Conservation (phyloP, 768 basidiomycete species). For the Suillus paluster region DNA sequence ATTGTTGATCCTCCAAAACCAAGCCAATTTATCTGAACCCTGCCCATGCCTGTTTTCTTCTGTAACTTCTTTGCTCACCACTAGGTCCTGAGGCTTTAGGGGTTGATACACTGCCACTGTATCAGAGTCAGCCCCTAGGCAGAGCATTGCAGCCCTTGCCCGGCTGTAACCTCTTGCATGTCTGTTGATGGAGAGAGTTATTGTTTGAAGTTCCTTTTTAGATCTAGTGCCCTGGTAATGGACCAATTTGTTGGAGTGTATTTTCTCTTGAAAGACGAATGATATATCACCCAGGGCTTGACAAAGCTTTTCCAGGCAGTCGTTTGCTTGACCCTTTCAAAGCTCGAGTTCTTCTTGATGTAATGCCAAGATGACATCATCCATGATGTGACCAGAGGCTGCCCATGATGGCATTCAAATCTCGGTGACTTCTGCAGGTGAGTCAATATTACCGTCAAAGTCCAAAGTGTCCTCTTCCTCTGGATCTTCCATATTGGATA, state of each 20-base stretch:
- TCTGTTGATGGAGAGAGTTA: slow-evolving; percentile 5
- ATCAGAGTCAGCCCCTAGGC: background rate
- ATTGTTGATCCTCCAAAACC: background rate
- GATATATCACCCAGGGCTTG: slow-evolving; percentile 10
- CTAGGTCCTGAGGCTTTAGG: slow-evolving; percentile 3
- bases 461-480: too few relatives aligned
- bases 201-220: slow-evolving; percentile 1
- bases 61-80: slow-evolving; percentile 12
- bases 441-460: background rate
- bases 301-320: slow-evolving; percentile 9
- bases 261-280: slow-evolving; percentile 6
- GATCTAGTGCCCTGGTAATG: slow-evolving; percentile 4
- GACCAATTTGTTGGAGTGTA: background rate
- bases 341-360: background rate
- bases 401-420: slow-evolving; percentile 3
- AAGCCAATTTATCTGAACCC: slow-evolving; percentile 9
- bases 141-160: background rate
- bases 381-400: too few relatives aligned
- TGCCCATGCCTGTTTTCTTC: slow-evolving; percentile 15
- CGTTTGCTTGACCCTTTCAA: slow-evolving; percentile 4
- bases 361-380: too few relatives aligned
- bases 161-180: slow-evolving; percentile 4
- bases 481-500: too few relatives aligned
- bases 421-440: background rate
- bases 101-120: background rate